Conservation (phyloP, 1,284 basidiomycete species). For the Papiliotrema terrestris region DNA sequence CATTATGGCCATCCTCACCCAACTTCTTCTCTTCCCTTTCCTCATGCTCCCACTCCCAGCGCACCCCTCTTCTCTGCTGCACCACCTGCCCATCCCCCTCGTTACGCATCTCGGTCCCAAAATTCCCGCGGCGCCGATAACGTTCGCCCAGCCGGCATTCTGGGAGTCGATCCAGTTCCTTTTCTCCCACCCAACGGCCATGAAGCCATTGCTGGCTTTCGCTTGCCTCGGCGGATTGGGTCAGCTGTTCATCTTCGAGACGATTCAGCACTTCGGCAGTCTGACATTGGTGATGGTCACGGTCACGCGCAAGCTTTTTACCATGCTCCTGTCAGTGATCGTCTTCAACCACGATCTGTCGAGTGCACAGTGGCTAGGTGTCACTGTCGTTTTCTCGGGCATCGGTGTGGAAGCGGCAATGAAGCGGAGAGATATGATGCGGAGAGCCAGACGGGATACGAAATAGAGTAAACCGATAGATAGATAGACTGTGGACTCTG, state of each 20-base stretch:
- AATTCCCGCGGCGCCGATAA: conserved; percentile 8
- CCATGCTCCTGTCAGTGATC: conserved; percentile 92
- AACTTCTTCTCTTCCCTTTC: conserved; percentile 59
- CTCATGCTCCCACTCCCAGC: conserved; percentile 51
- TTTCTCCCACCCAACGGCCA: conserved; percentile 69
- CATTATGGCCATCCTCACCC: conserved; percentile 74
- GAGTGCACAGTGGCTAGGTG: conserved; percentile 83
- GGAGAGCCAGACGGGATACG: conserved; percentile 27
- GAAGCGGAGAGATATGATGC: conserved; percentile 53
- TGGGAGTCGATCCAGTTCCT: conserved; percentile 71
- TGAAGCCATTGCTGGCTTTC: conserved; percentile 76
- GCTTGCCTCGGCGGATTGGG: conserved; percentile 88
- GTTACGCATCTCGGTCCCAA: conserved; percentile 56
- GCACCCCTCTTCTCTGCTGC: conserved; percentile 27
- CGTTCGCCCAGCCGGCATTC: conserved; percentile 62
- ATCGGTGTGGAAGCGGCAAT: conserved; percentile 90
- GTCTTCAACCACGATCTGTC: conserved; percentile 87
- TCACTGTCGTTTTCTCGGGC: conserved; percentile 84
- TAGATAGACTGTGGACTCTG: too few species aligned
- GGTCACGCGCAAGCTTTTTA: conserved; percentile 95
- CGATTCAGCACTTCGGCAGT: conserved; percentile 90
- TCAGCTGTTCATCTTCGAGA: conserved; percentile 98
- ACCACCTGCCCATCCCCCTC: conserved; percentile 21
- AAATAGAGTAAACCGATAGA: background rate
- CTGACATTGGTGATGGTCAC: conserved; percentile 91